phyloP scores from a whole-genome alignment of 352 stramenopile species.

The Phytophthora kernoviae region DNA sequence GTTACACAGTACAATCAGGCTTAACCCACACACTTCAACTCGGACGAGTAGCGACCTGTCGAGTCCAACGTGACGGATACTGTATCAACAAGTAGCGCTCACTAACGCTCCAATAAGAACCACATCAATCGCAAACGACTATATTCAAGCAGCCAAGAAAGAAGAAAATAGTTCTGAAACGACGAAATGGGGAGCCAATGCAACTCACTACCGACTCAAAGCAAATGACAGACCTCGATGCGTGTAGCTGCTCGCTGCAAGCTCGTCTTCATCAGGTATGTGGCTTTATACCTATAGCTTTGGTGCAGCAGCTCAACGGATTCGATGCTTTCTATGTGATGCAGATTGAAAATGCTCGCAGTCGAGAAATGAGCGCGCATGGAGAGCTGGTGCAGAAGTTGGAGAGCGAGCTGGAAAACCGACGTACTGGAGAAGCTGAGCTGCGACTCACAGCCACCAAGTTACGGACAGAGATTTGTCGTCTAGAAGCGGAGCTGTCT shows the following conservation, averaged over 20 bases:
- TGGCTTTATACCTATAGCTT: not conserved
- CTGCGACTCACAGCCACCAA: constrained; percentile 47
- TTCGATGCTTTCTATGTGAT: not conserved
- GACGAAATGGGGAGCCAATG: not conserved
- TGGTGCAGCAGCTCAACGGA: not conserved
- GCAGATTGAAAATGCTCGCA: constrained; percentile 50
- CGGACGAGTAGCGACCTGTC: too few relatives aligned
- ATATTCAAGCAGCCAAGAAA: not conserved
- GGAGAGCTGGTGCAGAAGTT: constrained; percentile 42
- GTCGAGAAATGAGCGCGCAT: constrained; percentile 55
- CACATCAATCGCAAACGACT: too few relatives aligned
- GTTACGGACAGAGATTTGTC: constrained; percentile 46
- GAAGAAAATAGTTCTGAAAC: constrained; percentile 15
- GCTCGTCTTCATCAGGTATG: constrained; percentile 46
- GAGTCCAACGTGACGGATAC: too few relatives aligned
- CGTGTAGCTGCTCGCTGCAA: constrained; percentile 34
- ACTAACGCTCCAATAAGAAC: too few relatives aligned
- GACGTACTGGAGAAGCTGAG: constrained; percentile 32
- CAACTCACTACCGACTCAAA: not conserved
- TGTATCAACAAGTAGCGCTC: too few relatives aligned
- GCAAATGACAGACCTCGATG: constrained; percentile 10
- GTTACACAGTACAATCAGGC: not conserved
- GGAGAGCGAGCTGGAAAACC: constrained; percentile 34
- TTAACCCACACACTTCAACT: too few relatives aligned
- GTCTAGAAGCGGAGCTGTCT: constrained; percentile 44